Percentiles rank a stretch among this genome's conserved stretches.
These are phyloP conservation scores for Ophiosphaerella herpotricha DNA, from an alignment of 2,329 filamentous ascomycete species.

Conservation along the genomic window DNA sequence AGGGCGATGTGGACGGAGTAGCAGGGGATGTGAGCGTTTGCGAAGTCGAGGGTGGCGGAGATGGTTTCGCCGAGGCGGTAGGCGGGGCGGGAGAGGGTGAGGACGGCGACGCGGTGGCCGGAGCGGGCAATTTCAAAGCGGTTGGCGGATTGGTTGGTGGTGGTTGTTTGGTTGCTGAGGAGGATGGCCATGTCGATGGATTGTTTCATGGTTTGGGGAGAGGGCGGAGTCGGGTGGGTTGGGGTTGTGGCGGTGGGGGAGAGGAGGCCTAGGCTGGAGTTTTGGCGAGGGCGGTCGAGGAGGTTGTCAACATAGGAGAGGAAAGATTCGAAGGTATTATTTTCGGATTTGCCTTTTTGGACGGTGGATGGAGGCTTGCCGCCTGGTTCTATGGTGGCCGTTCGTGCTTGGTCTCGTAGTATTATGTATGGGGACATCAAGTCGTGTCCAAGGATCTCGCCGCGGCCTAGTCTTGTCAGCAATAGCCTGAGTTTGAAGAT, in stretches of 20 bases:
- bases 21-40: slow-evolving; percentile 74
- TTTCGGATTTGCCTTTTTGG: slow-evolving; percentile 46
- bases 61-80: slow-evolving; percentile 90
- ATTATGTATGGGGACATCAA: slow-evolving; percentile 93
- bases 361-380: slow-evolving; percentile 14
- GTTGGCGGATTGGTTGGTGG: slow-evolving; percentile 80
- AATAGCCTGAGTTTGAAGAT: not conserved
- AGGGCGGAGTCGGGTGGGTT: slow-evolving; percentile 57
- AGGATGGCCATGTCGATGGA: slow-evolving; percentile 90
- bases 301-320: slow-evolving; percentile 55
- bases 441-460: slow-evolving; percentile 89
- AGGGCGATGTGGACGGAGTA: slow-evolving; percentile 84
- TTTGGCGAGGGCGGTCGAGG: slow-evolving; percentile 41
- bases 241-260: slow-evolving; percentile 69
- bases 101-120: slow-evolving; percentile 86
- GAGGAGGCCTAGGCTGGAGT: slow-evolving; percentile 60
- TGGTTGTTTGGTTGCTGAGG: slow-evolving; percentile 62
- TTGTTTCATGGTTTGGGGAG: slow-evolving; percentile 74
- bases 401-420: slow-evolving; percentile 77
- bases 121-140: slow-evolving; percentile 94
- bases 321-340: slow-evolving; percentile 48
- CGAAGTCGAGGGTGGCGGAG: slow-evolving; percentile 83
- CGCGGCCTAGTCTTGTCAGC: slow-evolving; percentile 57
- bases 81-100: slow-evolving; percentile 85
- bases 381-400: slow-evolving; percentile 41